Base-by-base conservation (phyloP, 2,329 filamentous ascomycete genomes). In the Sphaerulina populicola region DNA sequence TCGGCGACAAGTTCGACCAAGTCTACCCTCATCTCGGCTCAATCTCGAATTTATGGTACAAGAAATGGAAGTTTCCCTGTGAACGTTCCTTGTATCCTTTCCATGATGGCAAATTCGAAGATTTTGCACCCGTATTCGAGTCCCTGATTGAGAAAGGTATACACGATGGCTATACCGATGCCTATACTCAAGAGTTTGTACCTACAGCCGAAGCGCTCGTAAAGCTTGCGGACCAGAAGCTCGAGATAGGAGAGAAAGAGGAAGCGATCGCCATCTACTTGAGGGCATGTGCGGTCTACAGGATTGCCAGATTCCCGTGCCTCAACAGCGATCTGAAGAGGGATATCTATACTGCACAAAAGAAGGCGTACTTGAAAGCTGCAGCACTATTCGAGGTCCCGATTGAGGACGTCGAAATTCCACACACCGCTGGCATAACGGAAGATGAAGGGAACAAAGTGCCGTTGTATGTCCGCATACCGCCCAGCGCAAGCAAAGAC, bases 1-100 rank as follows among this genome's bases (percentile, higher is more conserved):
- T 76, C 15, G 74, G 73, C 54, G 70, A 74, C 48, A 72, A 71
- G 47, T 74, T 76, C 58, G 64, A 74, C 50, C 69, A 71, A 30
- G 64, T 71, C 41, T 72, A 74, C 41, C 74, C 79, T 15, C 81
- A 83, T 62, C 78, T 82, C 58, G 71, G 74, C 31, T 77, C 77
- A 21, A 81, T 83, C 58, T 72, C 77, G 62, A 75, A 76, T 8
- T 69, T 86, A 30, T 69, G 67, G 67, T 58, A 60, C 46, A 66
- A 64, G 51, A 69, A 68, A 49, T 68, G 66, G 67, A 66, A 64
- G 40, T 64, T 66, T 43, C 64, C 64, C 9, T 64, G 60, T 53
- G 58, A 63, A 42, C 48, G 60, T 11, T 61, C 57, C 8, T 60
- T 65, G 29, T 64, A 67, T 48, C 60, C 60, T 1, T 68, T 67